Evolutionary conservation across 805 yeast species (phyloP), one percentile per base, ranked within the genome.

Genomic region (Ogataea methylovora): DNA sequence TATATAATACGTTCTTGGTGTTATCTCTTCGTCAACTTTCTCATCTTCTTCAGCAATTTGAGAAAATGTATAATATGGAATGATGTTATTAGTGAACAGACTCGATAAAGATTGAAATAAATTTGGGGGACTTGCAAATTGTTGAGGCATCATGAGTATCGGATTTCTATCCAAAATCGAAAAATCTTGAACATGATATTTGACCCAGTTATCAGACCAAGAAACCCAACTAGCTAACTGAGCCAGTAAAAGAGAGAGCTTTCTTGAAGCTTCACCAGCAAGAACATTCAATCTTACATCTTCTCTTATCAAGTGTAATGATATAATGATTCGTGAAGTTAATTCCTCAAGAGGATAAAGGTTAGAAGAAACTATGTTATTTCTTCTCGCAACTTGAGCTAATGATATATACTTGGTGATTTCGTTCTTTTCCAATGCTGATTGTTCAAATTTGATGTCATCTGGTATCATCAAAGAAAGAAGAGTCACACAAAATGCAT

Each of bases 301-400:
- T 52, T 90, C 97, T 35, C 87, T 61, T 2, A 85, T 58, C 25
- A 87, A 49, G 58, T 88, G 97, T 30, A 90, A 56, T 0, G 87
- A 73, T 18, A 83, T 56, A 0, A 78, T 67, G 9, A 84, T 67
- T 38, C 73, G 76, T 0, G 90, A 82, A 0, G 78, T 59, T 45
- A 76, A 55, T 21, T 75, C 74, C n/a, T 63, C 57, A 22, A 78
- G 55, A 5, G 69, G 52, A 37, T 69, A 71, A 35, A 61, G 36
- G 16, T n/a, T n/a, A 11, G 20, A 13, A 2, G 41, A 4, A 24
- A 23, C 12, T 23, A 47, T 42, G 20, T 32, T 42, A 8, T 43
- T 42, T 5, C 36, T 12, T 28, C 45, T 47, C 4, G 54, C 40
- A 20, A 27, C 2, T 18, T 39, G 30, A 1, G 56, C 52, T 29